phyloP scores from a whole-genome alignment of 306 rosid species.

The Castanea crenata region DNA sequence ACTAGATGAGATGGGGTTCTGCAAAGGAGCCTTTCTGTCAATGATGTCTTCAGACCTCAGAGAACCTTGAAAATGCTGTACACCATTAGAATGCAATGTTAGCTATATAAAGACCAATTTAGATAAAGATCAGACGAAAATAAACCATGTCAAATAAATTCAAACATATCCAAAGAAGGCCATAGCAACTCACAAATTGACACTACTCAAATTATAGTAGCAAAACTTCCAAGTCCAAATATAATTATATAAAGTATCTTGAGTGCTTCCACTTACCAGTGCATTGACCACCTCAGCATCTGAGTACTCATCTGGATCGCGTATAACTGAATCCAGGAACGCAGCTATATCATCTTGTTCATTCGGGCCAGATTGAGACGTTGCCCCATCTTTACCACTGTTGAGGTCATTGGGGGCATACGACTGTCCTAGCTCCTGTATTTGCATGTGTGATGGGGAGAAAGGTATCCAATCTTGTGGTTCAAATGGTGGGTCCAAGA shows the following conservation, averaged over 20 bases:
- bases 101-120: slow-evolving; percentile 16
- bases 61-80: slow-evolving; percentile 38
- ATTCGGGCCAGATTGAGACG: slow-evolving; percentile 40
- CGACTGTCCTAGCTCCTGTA: slow-evolving; percentile 36
- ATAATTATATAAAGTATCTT: background rate
- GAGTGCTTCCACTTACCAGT: slow-evolving; percentile 47
- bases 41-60: slow-evolving; percentile 21
- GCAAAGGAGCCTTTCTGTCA: slow-evolving; percentile 25
- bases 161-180: background rate
- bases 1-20: slow-evolving; percentile 24
- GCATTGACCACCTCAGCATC: slow-evolving; percentile 29
- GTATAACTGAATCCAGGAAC: slow-evolving; percentile 33
- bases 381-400: slow-evolving; percentile 29
- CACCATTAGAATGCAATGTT: background rate
- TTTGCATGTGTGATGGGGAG: slow-evolving; percentile 54
- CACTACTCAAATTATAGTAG: background rate
- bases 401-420: slow-evolving; percentile 22
- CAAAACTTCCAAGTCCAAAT: slow-evolving; percentile 17
- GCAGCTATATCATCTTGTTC: slow-evolving; percentile 43
- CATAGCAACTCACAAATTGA: background rate
- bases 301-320: slow-evolving; percentile 37
- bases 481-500: slow-evolving; percentile 29
- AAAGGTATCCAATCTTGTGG: slow-evolving; percentile 42
- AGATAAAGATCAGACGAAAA: background rate
- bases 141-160: slow-evolving; percentile 13